These are phyloP conservation scores for Ascobolus immersus DNA, from an alignment of 495 filamentous ascomycete genomes.

Conservation along the genomic window DNA sequence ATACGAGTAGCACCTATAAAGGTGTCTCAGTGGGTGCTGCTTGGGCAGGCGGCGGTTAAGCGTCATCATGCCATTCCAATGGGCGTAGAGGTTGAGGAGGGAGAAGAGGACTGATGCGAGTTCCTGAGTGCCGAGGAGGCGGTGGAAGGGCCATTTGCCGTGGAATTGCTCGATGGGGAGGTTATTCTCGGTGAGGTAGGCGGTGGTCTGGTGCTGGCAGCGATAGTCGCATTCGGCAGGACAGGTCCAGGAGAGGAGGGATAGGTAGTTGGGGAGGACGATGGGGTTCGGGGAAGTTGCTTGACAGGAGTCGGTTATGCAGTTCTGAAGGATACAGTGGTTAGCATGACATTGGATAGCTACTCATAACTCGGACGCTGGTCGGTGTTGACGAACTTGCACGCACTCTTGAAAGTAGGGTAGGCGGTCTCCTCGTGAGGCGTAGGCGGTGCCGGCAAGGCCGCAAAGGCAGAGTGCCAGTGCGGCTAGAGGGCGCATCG, in stretches of 20 bases:
- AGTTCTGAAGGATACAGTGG: no score
- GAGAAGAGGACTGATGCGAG: conserved; percentile 75
- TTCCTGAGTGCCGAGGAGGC: conserved; percentile 80
- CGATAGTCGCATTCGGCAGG: background rate
- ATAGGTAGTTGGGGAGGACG: no score
- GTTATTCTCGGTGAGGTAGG: background rate
- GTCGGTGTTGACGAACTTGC: no score
- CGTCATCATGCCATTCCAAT: conserved; percentile 48
- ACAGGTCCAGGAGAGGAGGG: background rate
- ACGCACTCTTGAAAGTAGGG: no score
- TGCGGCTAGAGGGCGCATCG: no score
- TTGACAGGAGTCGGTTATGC: no score
- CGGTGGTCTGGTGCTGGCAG: background rate
- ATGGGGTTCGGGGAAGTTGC: no score
- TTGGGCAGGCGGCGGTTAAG: conserved; percentile 43
- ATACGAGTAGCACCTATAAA: conserved; percentile 60
- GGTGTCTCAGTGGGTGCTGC: conserved; percentile 47
- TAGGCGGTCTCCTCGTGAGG: no score
- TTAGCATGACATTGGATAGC: no score
- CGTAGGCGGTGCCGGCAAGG: no score
- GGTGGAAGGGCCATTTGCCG: conserved; percentile 96
- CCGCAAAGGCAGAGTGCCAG: no score
- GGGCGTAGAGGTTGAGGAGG: conserved; percentile 60
- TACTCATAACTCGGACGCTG: no score
- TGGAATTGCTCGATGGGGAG: conserved; percentile 41